phyloP scores from a whole-genome alignment of 345 rosid species.

The Barbarea vulgaris region DNA sequence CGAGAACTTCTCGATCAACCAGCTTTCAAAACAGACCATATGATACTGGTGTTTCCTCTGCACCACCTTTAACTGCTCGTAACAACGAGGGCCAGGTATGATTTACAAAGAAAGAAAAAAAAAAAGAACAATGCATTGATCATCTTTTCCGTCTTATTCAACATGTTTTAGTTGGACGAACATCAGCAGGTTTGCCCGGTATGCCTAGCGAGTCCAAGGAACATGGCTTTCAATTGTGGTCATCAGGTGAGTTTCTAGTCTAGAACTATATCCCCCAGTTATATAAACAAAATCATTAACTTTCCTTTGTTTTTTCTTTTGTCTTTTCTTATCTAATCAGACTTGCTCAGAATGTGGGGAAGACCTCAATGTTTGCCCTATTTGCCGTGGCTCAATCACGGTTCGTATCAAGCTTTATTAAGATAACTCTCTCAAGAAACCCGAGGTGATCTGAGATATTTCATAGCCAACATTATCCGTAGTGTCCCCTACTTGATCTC shows the following conservation, averaged over 20 bases:
- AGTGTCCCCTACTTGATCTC: constrained; percentile 13
- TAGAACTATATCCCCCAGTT: background rate
- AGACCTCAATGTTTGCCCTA: constrained; percentile 69
- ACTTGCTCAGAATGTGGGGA: constrained; percentile 88
- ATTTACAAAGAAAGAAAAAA: background rate
- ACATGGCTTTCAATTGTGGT: constrained; percentile 97
- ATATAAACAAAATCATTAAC: constrained; percentile 1
- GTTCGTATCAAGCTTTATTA: constrained; percentile 82
- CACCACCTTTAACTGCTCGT: constrained; percentile 42
- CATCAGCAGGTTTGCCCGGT: constrained; percentile 66
- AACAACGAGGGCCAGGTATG: constrained; percentile 61
- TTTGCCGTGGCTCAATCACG: constrained; percentile 66
- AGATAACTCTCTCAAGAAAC: constrained; percentile 22
- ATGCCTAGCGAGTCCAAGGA: constrained; percentile 62
- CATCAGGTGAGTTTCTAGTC: constrained; percentile 45
- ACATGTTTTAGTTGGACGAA: background rate
- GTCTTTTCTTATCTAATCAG: constrained; percentile 39
- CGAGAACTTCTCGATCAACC: constrained; percentile 48
- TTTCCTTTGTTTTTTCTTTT: background rate
- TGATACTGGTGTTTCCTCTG: constrained; percentile 31
- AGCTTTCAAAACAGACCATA: constrained; percentile 37
- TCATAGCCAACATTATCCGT: constrained; percentile 2
- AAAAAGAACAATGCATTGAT: background rate
- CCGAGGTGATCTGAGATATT: constrained; percentile 16
- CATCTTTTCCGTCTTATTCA: background rate